Percentiles rank a stretch among this genome's conserved stretches.
Conservation (phyloP, 768 basidiomycete genomes). For the Boletus coccyginus region DNA sequence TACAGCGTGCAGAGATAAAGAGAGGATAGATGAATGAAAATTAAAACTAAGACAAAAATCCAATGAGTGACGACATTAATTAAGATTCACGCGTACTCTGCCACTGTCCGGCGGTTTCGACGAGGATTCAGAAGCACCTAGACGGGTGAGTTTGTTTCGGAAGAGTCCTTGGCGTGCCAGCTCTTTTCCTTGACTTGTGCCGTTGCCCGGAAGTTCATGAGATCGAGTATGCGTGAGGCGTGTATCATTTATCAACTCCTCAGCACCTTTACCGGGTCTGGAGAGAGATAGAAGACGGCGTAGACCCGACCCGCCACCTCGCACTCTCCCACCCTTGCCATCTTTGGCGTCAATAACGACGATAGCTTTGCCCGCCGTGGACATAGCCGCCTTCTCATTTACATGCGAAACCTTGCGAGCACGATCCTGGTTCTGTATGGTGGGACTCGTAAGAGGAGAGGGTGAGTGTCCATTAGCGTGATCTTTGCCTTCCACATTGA, state of each 20-base stretch:
- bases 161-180: slow-evolving; percentile 26
- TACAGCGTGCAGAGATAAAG: slow-evolving; percentile 28
- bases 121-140: slow-evolving; percentile 27
- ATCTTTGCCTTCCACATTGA: slow-evolving; percentile 53
- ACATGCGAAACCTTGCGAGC: slow-evolving; percentile 25
- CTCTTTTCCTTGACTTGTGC: slow-evolving; percentile 21
- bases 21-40: background rate
- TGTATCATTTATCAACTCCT: slow-evolving; percentile 25
- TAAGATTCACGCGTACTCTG: slow-evolving; percentile 36
- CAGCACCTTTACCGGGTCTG: slow-evolving; percentile 29
- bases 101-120: slow-evolving; percentile 32
- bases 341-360: slow-evolving; percentile 59
- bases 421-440: slow-evolving; percentile 31
- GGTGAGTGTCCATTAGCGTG: slow-evolving; percentile 25
- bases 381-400: slow-evolving; percentile 33
- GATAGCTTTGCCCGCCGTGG: slow-evolving; percentile 59
- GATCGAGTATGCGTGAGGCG: slow-evolving; percentile 25
- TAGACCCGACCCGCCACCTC: slow-evolving; percentile 30
- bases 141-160: slow-evolving; percentile 27
- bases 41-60: slow-evolving; percentile 2
- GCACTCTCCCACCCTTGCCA: slow-evolving; percentile 27
- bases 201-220: slow-evolving; percentile 24
- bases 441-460: slow-evolving; percentile 24
- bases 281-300: slow-evolving; percentile 34
- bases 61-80: slow-evolving; percentile 26